Base-by-base conservation (phyloP, 345 rosid genomes). In the Erodium maritimum region DNA sequence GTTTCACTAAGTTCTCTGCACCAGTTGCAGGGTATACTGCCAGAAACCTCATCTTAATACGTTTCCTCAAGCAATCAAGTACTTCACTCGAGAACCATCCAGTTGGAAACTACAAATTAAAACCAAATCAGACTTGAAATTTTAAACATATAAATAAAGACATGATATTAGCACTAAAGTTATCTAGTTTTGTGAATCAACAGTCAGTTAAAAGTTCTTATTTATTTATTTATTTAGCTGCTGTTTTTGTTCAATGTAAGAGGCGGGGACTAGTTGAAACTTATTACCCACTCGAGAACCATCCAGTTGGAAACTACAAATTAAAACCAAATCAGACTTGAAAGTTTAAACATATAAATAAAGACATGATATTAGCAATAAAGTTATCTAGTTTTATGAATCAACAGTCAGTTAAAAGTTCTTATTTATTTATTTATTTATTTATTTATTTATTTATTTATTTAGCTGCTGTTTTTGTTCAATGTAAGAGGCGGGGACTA, bases 41-140 rank as follows among this genome's bases (percentile, higher is more conserved):
- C 65, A 93, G 73, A 73, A 85, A 90, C 77, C 85, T 82, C 71
- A 87, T 67, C 77, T 85, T 82, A 29, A 87, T 81, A 53, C 91
- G 82, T 62, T 75, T 80, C 71, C 94, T 83, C 61, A 89, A 71
- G 67, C 84, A 75, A 67, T 85, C 95, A 67, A 85, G 83, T 71
- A 79, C 64, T 50, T 79, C 65, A 61, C 73, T 84, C 5, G 79
- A 76, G 75, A 93, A 89, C 99, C 99, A 93, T 64, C 99, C 97
- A 55, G 91, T 79, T 83, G 73, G 83, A 65, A 73, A 74, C 97
- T 93, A 77, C 71, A 63, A 72, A 71, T 55, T 21, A 64, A 55
- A 23, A 59, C 57, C 45, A 46, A 71, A 70, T 21, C 54, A 56
- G 23, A 46, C 19, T 34, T 11, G 37, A 29, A 23, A 65, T 57